phyloP scores from a whole-genome alignment of 2,329 filamentous ascomycete species.

The Hyphodiscus sp. region DNA sequence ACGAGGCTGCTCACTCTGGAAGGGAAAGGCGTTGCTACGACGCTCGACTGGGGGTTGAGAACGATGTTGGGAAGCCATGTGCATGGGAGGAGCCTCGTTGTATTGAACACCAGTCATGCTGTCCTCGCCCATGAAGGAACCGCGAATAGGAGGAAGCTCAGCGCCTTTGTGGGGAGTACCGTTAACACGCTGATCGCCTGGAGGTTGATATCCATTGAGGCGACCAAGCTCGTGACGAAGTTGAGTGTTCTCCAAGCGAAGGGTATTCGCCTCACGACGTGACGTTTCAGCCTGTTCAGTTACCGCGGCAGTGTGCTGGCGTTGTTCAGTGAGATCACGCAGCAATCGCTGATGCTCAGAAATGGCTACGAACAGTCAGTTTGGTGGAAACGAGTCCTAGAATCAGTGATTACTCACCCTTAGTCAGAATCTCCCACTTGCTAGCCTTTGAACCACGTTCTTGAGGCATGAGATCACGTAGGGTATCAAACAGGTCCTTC shows the following conservation, averaged over 20 bases:
- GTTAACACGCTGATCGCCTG: not conserved
- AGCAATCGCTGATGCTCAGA: slow-evolving; percentile 49
- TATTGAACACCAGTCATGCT: not conserved
- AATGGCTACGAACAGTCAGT: slow-evolving; percentile 43
- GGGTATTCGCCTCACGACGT: slow-evolving; percentile 39
- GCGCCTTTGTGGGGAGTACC: not conserved
- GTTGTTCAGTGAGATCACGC: slow-evolving; percentile 25
- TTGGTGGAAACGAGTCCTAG: not conserved
- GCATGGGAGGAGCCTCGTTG: not conserved
- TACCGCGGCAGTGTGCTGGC: slow-evolving; percentile 30
- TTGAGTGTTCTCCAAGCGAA: slow-evolving; percentile 27
- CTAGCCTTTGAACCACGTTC: slow-evolving; percentile 79
- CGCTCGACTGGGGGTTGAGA: not conserved
- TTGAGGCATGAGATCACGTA: slow-evolving; percentile 72
- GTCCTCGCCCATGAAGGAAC: not conserved
- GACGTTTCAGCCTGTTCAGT: slow-evolving; percentile 31
- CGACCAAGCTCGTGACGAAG: slow-evolving; percentile 23
- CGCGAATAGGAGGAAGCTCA: not conserved
- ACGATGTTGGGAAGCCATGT: not conserved
- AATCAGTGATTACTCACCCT: slow-evolving; percentile 50
- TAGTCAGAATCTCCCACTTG: slow-evolving; percentile 84
- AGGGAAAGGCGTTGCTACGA: not conserved
- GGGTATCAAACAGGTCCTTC: slow-evolving; percentile 79
- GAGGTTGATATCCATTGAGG: not conserved
- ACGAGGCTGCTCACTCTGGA: not conserved